phyloP scores from a whole-genome alignment of 164 flowering plant genomes.

The Houttuynia cordata region DNA sequence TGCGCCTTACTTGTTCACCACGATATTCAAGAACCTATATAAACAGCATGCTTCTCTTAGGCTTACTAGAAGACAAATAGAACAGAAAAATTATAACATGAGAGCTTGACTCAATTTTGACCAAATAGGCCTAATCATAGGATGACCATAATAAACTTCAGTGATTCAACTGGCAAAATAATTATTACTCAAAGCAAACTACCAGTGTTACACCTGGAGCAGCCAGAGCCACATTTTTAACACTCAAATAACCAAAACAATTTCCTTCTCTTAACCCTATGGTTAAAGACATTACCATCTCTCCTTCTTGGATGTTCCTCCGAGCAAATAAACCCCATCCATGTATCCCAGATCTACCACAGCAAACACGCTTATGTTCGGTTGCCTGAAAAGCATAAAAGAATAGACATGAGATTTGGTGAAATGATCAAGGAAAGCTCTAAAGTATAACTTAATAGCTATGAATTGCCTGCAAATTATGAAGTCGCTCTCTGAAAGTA shows the following conservation, averaged over 20 bases:
- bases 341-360: constrained; percentile 95
- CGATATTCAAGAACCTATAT: constrained; percentile 27
- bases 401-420: constrained; percentile 8
- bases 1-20: constrained; percentile 86
- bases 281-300: constrained; percentile 49
- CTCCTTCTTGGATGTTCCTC: constrained; percentile 83
- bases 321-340: constrained; percentile 99
- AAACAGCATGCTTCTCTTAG: background rate
- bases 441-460: background rate
- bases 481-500: constrained; percentile 73
- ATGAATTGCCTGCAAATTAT: constrained; percentile 60
- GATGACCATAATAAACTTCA: too few species aligned
- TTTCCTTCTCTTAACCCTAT: background rate
- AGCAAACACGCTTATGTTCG: constrained; percentile 71
- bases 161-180: too few species aligned
- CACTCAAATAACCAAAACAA: background rate
- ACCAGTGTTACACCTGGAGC: too few species aligned
- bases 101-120: too few species aligned
- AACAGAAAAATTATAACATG: too few species aligned
- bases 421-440: background rate
- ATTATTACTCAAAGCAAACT: too few species aligned
- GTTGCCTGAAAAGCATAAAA: constrained; percentile 43
- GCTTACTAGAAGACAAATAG: too few species aligned
- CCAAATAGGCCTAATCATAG: too few species aligned
- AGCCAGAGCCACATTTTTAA: too few species aligned